phyloP scores from a whole-genome alignment of 192 early-diverging fungal genomes.

The Backusella luteola region DNA sequence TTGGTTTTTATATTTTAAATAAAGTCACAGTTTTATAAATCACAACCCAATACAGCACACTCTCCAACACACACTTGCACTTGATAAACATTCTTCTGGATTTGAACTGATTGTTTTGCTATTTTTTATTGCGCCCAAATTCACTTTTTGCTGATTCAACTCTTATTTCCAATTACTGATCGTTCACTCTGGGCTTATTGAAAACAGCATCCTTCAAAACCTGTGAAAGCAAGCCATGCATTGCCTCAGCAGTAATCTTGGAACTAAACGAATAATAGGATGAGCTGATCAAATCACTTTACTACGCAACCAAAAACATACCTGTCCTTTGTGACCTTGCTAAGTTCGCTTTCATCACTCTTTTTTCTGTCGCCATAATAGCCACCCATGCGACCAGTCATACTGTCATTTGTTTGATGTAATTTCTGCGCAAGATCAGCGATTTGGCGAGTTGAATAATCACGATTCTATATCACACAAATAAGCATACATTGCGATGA shows the following conservation, averaged over 20 bases:
- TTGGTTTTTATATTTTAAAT: too few species aligned
- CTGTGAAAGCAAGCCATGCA: conserved; percentile 79
- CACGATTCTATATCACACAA: conserved; percentile 62
- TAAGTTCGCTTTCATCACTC: conserved; percentile 59
- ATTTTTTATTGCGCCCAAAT: too few species aligned
- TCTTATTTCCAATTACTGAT: neutral
- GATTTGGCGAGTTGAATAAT: conserved; percentile 77
- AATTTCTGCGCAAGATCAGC: conserved; percentile 81
- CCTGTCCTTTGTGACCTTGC: conserved; percentile 73
- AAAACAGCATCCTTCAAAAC: conserved; percentile 83
- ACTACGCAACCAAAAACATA: neutral
- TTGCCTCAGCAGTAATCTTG: conserved; percentile 77
- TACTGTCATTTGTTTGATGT: conserved; percentile 65
- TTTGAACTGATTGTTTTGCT: too few species aligned
- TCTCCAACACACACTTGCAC: too few species aligned
- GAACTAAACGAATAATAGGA: conserved; percentile 36
- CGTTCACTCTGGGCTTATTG: conserved; percentile 38
- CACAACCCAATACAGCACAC: too few species aligned
- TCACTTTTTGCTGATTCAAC: too few species aligned
- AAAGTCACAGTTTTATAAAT: too few species aligned
- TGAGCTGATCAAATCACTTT: too few species aligned
- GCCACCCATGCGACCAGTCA: conserved; percentile 48
- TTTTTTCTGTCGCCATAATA: conserved; percentile 50
- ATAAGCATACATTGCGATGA: neutral
- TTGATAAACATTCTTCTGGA: too few species aligned